Base-by-base conservation (phyloP, 371 early-diverging fungal species). In the Saksenaea vasiformis region DNA sequence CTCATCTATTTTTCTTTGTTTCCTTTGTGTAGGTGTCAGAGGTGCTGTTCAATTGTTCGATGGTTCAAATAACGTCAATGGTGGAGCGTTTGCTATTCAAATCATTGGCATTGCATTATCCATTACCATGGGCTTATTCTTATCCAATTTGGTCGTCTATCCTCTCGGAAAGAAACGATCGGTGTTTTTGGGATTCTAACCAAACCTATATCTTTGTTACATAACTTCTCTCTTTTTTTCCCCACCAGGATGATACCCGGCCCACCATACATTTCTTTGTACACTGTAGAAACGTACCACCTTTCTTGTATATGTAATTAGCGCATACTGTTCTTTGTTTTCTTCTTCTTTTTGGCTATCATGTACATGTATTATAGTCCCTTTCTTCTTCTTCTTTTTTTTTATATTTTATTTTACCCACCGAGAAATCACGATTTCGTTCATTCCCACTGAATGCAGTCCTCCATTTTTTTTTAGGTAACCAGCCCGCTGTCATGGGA, bases 11-110 rank as follows among this genome's bases (percentile, higher is more conserved):
- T n/a, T 3, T 5, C 8, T 22, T 47, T 10, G 22, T 47, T 26
- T 60, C 14, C 24, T n/a, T 58, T 14, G 27, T 1, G 27, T 36
- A 64, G 70, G 79, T 67, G 79, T 79, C 0, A 60, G 66, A 38
- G 74, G 79, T 14, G 79, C 72, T 13, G 56, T 77, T 22, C 62
- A 60, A 34, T 31, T 77, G 15, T 77, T 74, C 58, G 78, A 77
- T 68, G 77, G 77, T 0, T 70, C 72, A 5, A 31, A 56, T 26
- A 37, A 51, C 36, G 55, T 13, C 14, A 60, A 58, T 56, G 67
- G 70, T 13, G 51, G 69, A 31, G 56, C 51, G 22, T 77, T 77
- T 72, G 74, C 70, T 10, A 58, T 68, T 54, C 74, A 77, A 64
- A 72, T 77, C 14, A 62, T 77, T 0, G 72, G 68, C 22, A 70